Evolutionary conservation across 441 rosid genomes (phyloP).

Genomic region (Populus hybrid): DNA sequence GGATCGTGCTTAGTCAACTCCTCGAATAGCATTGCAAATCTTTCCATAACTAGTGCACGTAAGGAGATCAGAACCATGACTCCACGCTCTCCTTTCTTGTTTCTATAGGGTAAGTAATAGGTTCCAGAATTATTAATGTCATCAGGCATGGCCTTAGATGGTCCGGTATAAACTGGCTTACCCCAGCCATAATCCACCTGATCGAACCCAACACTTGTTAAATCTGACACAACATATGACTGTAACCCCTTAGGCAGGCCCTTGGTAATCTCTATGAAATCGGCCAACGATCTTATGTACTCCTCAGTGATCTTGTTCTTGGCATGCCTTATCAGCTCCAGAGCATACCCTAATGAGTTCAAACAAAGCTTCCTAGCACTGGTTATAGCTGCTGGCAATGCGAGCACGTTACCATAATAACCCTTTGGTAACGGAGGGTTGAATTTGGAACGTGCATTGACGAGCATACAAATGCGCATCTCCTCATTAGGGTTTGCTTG

Average conservation of each 20-base stretch:
- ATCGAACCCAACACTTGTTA: conserved; percentile 12
- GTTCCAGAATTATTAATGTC: conserved; percentile 6
- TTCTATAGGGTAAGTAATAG: conserved; percentile 17
- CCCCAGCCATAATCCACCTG: conserved; percentile 53
- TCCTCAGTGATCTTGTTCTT: conserved; percentile 22
- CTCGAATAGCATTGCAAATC: conserved; percentile 28
- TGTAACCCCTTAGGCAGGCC: conserved; percentile 29
- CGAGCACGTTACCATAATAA: conserved; percentile 31
- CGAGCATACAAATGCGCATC: conserved; percentile 28
- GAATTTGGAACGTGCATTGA: conserved; percentile 34
- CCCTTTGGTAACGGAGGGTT: conserved; percentile 33
- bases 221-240: conserved; percentile 30
- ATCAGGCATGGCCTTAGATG: conserved; percentile 21
- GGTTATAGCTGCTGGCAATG: conserved; percentile 16
- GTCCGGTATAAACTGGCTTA: conserved; percentile 33
- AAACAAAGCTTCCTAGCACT: conserved; percentile 4
- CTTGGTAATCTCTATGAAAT: conserved; percentile 29
- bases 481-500: conserved; percentile 30
- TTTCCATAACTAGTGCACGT: conserved; percentile 36
- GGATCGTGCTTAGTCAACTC: neutral
- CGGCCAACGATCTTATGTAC: conserved; percentile 37
- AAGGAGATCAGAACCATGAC: conserved; percentile 38
- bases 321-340: conserved; percentile 29
- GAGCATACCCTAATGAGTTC: conserved; percentile 26
- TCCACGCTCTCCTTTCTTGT: conserved; percentile 35